phyloP scores from a whole-genome alignment of 768 basidiomycete genomes.

The Tubosaeta sp. region DNA sequence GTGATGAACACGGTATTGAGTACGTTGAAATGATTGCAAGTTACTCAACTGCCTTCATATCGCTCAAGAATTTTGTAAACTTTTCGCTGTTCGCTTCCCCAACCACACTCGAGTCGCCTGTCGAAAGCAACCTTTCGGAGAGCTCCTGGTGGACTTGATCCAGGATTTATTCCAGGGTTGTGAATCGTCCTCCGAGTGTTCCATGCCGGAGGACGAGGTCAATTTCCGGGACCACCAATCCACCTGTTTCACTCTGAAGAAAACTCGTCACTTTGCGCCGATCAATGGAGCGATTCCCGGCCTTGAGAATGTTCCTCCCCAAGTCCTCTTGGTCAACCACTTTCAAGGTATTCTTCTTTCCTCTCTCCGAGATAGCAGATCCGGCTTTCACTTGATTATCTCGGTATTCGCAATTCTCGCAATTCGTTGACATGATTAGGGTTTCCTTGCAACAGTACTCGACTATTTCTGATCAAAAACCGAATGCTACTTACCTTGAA shows the following conservation, averaged over 20 bases:
- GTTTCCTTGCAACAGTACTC: slow-evolving; percentile 59
- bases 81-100: slow-evolving; percentile 43
- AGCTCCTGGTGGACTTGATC: slow-evolving; percentile 95
- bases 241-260: slow-evolving; percentile 84
- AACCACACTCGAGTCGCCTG: slow-evolving; percentile 55
- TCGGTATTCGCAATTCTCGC: slow-evolving; percentile 91
- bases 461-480: neutral
- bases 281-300: slow-evolving; percentile 26
- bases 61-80: slow-evolving; percentile 75
- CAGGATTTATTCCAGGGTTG: slow-evolving; percentile 93
- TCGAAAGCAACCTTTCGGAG: slow-evolving; percentile 76
- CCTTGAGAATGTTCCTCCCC: slow-evolving; percentile 91
- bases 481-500: slow-evolving; percentile 65
- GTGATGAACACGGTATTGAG: slow-evolving; percentile 1
- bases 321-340: slow-evolving; percentile 93
- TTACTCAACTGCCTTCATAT: slow-evolving; percentile 63
- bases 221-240: slow-evolving; percentile 89
- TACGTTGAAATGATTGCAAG: neutral
- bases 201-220: slow-evolving; percentile 88
- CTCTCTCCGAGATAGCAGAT: slow-evolving; percentile 79
- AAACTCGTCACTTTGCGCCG: neutral
- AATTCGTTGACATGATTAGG: slow-evolving; percentile 98
- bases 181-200: slow-evolving; percentile 95
- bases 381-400: slow-evolving; percentile 99
- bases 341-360: slow-evolving; percentile 84